Evolutionary conservation across 208 protist species (phyloP).

Genomic region (Crithidia acanthocephali): DNA sequence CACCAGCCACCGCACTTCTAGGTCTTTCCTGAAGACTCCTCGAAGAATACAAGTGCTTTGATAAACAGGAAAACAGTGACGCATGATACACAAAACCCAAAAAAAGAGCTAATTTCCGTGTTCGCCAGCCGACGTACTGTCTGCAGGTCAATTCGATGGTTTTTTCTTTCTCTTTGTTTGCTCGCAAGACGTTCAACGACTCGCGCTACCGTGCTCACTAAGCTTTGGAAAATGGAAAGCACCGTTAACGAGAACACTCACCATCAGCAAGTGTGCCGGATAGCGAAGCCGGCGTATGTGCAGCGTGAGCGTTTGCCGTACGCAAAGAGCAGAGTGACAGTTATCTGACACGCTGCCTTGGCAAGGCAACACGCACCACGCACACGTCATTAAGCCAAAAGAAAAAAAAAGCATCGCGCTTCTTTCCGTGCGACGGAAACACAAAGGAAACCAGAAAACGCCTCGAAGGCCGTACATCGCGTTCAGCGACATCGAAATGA

Average conservation of each 20-base stretch:
- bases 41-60: neutral
- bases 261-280: too few species aligned
- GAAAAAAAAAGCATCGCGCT: neutral
- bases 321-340: neutral
- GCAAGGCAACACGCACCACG: neutral
- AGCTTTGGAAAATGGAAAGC: too few species aligned
- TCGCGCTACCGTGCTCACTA: too few species aligned
- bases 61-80: neutral
- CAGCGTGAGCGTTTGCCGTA: neutral
- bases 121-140: neutral
- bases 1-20: neutral
- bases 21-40: neutral
- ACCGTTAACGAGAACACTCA: too few species aligned
- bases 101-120: too few species aligned
- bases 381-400: too few species aligned
- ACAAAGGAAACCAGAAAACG: neutral
- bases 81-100: neutral
- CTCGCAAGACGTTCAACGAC: too few species aligned
- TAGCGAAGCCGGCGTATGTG: too few species aligned
- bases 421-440: neutral
- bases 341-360: neutral
- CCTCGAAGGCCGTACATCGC: too few species aligned
- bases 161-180: too few species aligned
- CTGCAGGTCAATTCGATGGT: too few species aligned
- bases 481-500: neutral